A percentile compares a stretch with the other conserved stretches of the same genome.
phyloP scores from a whole-genome alignment of 2,329 filamentous ascomycete genomes.

The Rachicladosporium sp. region DNA sequence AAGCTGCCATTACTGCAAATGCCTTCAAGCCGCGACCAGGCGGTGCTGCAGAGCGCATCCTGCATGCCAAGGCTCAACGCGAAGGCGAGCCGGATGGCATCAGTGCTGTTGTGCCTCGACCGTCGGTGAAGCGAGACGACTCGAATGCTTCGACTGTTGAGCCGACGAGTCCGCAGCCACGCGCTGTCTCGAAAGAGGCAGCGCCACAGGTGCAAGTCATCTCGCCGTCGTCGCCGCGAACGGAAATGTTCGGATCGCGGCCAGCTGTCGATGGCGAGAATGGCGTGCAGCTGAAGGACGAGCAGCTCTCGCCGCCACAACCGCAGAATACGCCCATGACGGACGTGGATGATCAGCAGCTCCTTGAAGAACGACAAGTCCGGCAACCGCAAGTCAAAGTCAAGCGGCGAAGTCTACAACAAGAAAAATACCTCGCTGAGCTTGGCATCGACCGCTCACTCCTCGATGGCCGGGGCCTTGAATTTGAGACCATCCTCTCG shows the following conservation, averaged over 20 bases:
- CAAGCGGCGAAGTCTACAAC: slow-evolving; percentile 57
- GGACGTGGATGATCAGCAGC: slow-evolving; percentile 10
- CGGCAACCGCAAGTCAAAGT: slow-evolving; percentile 18
- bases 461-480: slow-evolving; percentile 62
- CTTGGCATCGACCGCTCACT: slow-evolving; percentile 66
- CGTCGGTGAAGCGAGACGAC: slow-evolving; percentile 29
- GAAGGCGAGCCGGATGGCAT: slow-evolving; percentile 72
- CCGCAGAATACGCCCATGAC: slow-evolving; percentile 6
- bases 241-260: slow-evolving; percentile 5
- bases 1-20: slow-evolving; percentile 59
- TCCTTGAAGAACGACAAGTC: slow-evolving; percentile 16
- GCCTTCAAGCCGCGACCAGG: slow-evolving; percentile 80
- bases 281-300: slow-evolving; percentile 15
- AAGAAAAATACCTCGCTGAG: slow-evolving; percentile 63
- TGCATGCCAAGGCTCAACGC: slow-evolving; percentile 39
- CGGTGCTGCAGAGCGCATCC: slow-evolving; percentile 69
- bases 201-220: slow-evolving; percentile 15
- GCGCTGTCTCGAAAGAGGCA: slow-evolving; percentile 4
- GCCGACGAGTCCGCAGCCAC: background rate
- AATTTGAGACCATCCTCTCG: slow-evolving; percentile 71
- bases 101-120: slow-evolving; percentile 74
- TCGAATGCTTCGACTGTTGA: slow-evolving; percentile 1
- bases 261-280: slow-evolving; percentile 5
- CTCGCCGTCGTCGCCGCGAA: slow-evolving; percentile 14
- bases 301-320: slow-evolving; percentile 1